These are phyloP conservation scores for Thalassiosira ordinaria DNA, from an alignment of 352 stramenopile species.

Conservation along the genomic window DNA sequence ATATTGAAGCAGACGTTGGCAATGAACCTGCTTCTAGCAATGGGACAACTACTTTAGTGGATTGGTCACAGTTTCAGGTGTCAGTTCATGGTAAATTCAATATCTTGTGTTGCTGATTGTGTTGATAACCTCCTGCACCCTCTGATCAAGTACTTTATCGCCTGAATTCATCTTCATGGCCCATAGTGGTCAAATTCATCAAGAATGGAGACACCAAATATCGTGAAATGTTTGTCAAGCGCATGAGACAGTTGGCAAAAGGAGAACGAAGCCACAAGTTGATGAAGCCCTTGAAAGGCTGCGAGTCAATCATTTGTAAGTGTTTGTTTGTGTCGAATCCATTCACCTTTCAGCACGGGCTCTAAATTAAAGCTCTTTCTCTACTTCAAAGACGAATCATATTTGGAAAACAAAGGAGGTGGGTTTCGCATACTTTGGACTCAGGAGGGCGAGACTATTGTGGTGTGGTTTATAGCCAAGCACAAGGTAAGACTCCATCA, in stretches of 20 bases:
- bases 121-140: background rate
- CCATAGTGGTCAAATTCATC: conserved; percentile 3
- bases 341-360: no score
- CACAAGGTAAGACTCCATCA: no score
- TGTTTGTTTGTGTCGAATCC: no score
- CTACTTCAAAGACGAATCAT: no score
- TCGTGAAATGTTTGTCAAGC: conserved; percentile 7
- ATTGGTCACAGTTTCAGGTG: conserved; percentile 11
- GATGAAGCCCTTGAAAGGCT: conserved; percentile 30
- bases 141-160: background rate
- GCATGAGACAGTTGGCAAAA: background rate
- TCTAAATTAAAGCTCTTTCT: no score
- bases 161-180: background rate
- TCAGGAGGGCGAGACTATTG: conserved; percentile 31
- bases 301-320: background rate
- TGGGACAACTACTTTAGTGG: background rate
- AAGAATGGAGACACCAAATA: background rate
- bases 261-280: conserved; percentile 26
- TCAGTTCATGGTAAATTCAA: background rate
- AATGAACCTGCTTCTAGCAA: background rate
- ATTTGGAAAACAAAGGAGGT: conserved; percentile 16
- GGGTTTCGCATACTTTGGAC: conserved; percentile 56
- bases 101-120: background rate
- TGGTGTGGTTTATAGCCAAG: conserved; percentile 70
- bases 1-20: background rate